Conservation (phyloP, 768 basidiomycete species). For the Kockovaella imperatae region DNA sequence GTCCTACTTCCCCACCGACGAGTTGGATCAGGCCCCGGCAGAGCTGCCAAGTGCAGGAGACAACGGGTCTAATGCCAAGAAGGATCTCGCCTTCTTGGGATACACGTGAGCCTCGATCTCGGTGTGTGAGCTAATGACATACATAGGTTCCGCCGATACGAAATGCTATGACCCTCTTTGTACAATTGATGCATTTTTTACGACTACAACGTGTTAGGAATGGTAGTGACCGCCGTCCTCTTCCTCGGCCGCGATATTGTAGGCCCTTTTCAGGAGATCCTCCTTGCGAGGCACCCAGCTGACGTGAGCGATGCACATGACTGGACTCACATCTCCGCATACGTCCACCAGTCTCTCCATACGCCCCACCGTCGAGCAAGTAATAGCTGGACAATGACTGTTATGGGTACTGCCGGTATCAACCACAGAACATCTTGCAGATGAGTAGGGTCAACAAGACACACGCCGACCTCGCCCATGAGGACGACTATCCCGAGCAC, state of each 20-base stretch:
- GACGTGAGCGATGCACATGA: not conserved
- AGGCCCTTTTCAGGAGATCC: not conserved
- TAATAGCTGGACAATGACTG: not conserved
- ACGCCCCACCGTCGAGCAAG: not conserved
- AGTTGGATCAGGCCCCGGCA: slow-evolving; percentile 63
- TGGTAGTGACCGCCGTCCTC: too few species aligned
- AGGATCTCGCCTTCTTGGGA: slow-evolving; percentile 58
- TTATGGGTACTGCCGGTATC: not conserved
- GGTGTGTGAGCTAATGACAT: not conserved
- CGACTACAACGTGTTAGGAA: too few species aligned
- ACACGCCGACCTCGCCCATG: too few species aligned
- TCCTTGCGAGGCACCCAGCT: not conserved
- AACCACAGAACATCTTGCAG: not conserved
- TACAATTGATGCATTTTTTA: too few species aligned
- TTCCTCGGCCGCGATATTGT: too few species aligned
- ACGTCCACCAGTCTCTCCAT: not conserved
- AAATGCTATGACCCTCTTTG: slow-evolving; percentile 38
- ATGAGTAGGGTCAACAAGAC: not conserved
- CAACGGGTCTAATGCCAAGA: slow-evolving; percentile 44
- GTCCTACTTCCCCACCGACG: slow-evolving; percentile 96
- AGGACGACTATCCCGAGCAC: not conserved
- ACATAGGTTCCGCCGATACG: slow-evolving; percentile 41
- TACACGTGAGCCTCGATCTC: slow-evolving; percentile 44
- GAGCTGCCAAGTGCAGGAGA: slow-evolving; percentile 50
- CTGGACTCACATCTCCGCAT: not conserved